Percentiles rank a stretch among this genome's conserved stretches.
Conservation (phyloP, 2,329 filamentous ascomycete genomes). For the Zymoseptoria brevis region DNA sequence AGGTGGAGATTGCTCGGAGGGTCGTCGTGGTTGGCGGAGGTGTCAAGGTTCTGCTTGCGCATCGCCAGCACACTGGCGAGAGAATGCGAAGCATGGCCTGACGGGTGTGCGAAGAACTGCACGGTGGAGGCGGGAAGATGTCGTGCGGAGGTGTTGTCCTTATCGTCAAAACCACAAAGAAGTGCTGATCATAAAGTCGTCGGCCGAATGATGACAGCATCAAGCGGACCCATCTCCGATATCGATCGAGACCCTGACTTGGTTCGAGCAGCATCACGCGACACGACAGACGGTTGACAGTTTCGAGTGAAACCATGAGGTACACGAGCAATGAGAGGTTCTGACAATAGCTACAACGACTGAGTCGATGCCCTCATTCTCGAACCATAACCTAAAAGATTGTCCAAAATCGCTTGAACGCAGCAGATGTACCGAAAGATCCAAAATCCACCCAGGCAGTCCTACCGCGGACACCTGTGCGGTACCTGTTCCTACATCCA, state of each 20-base stretch:
- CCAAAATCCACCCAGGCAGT: not conserved
- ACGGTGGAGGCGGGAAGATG: not conserved
- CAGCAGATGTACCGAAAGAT: not conserved
- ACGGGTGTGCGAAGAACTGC: not conserved
- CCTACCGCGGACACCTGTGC: not conserved
- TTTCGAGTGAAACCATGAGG: no score
- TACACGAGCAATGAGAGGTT: not conserved
- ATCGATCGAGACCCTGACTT: not conserved
- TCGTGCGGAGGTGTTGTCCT: not conserved
- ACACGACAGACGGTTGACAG: not conserved
- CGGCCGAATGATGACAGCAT: not conserved
- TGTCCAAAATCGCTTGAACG: not conserved
- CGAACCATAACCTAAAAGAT: not conserved
- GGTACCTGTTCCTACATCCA: not conserved
- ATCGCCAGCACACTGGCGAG: constrained; percentile 26
- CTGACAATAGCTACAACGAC: no score
- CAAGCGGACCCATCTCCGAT: not conserved
- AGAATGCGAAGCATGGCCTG: constrained; percentile 17
- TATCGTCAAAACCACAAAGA: not conserved
- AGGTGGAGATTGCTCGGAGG: constrained; percentile 10
- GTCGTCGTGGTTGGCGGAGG: constrained; percentile 16
- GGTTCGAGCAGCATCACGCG: not conserved
- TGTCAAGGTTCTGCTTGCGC: constrained; percentile 22
- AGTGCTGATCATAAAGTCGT: not conserved
- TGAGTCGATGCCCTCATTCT: not conserved